phyloP scores from a whole-genome alignment of 192 early-diverging fungal species.

The Glomus cerebriforme region DNA sequence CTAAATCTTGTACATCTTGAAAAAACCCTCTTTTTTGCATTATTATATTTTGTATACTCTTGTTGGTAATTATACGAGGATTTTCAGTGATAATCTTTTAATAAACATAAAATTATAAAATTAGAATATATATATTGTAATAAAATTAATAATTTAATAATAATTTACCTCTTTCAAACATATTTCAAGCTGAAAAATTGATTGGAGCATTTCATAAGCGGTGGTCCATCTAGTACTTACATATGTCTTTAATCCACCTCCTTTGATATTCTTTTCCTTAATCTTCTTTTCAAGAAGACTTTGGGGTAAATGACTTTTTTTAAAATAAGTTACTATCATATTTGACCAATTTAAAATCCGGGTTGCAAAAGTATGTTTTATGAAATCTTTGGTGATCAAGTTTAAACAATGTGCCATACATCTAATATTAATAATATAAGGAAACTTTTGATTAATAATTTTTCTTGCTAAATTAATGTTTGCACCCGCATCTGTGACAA shows the following conservation, averaged over 20 bases:
- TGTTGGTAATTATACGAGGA: background rate
- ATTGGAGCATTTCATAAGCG: background rate
- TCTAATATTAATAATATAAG: background rate
- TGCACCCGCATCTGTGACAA: background rate
- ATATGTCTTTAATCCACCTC: background rate
- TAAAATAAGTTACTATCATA: background rate
- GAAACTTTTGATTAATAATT: background rate
- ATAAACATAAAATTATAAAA: background rate
- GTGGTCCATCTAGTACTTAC: background rate
- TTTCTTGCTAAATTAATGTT: slow-evolving; percentile 9
- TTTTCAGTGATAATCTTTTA: slow-evolving; percentile 10
- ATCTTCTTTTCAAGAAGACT: background rate
- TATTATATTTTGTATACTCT: background rate
- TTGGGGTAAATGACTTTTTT: background rate
- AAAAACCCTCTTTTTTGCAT: background rate
- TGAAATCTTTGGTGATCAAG: background rate
- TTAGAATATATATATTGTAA: background rate
- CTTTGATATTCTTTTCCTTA: background rate
- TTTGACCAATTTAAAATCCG: background rate
- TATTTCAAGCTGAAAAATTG: background rate
- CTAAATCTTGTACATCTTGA: background rate
- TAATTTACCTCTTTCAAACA: background rate
- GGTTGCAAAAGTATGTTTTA: background rate
- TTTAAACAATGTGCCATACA: background rate
- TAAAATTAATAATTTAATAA: background rate